Conservation (phyloP, 768 basidiomycete genomes). For the Tricholoma flavovirens region DNA sequence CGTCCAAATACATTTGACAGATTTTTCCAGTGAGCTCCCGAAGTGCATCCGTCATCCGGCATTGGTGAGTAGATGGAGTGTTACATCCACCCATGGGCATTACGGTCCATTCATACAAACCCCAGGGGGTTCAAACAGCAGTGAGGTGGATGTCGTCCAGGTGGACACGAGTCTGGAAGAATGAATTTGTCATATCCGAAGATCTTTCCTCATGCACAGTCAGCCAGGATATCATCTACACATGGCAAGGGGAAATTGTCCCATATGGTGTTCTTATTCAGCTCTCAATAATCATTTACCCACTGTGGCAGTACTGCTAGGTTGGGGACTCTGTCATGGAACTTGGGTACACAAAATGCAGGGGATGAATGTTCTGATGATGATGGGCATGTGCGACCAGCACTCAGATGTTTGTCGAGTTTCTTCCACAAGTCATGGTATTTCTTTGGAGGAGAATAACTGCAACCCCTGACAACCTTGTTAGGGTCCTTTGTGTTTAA, state of each 20-base stretch:
- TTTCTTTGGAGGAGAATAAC: conserved; percentile 27
- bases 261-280: not conserved
- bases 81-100: not conserved
- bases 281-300: not conserved
- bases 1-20: not conserved
- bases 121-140: not conserved
- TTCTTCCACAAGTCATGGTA: conserved; percentile 25
- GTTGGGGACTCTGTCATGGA: not conserved
- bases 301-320: not conserved
- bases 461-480: conserved; percentile 14
- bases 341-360: conserved; percentile 4
- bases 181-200: not conserved
- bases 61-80: not conserved
- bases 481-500: conserved; percentile 19
- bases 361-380: conserved; percentile 14
- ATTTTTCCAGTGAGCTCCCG: not conserved
- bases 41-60: not conserved
- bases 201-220: not conserved
- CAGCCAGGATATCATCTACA: not conserved
- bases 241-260: conserved; percentile 1
- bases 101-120: not conserved
- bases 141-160: not conserved
- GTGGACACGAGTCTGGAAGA: too few species aligned
- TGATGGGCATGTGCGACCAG: conserved; percentile 23
- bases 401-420: conserved; percentile 26